phyloP scores from a whole-genome alignment of 2,329 filamentous ascomycete genomes.

The Cladosporium oxysporum region DNA sequence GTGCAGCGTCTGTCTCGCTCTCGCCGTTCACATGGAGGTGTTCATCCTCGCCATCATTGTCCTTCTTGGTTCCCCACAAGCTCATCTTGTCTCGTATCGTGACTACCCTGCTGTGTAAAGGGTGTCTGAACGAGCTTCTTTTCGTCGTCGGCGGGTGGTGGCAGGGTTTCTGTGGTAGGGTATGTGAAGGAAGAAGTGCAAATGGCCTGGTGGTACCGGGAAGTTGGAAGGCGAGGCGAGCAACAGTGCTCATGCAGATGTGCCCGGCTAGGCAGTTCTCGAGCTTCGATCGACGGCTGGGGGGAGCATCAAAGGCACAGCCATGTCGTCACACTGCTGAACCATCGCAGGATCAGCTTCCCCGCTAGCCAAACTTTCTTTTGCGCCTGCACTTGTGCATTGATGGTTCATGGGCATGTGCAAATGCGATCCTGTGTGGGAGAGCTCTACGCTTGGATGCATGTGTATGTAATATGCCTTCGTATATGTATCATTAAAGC shows the following conservation, averaged over 20 bases:
- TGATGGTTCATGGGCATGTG: neutral
- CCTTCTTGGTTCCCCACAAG: constrained; percentile 11
- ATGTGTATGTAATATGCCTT: no score
- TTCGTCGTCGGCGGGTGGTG: neutral
- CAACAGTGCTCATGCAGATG: constrained; percentile 1
- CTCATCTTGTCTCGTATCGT: neutral
- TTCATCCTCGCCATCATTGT: neutral
- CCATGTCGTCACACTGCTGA: neutral
- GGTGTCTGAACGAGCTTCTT: neutral
- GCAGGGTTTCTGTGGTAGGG: neutral
- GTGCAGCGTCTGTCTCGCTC: neutral
- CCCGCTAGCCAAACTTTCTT: neutral
- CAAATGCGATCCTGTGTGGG: neutral
- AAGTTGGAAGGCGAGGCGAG: neutral
- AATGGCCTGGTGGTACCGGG: neutral
- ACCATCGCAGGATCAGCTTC: neutral
- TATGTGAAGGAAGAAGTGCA: neutral
- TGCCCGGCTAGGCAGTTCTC: neutral
- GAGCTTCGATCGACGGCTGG: neutral
- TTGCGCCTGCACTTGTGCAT: neutral
- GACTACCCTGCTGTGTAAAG: neutral
- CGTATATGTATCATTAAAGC: neutral
- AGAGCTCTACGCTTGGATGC: neutral
- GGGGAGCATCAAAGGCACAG: neutral
- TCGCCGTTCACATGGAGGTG: neutral